Percentiles rank a stretch among this genome's conserved stretches.
phyloP scores from a whole-genome alignment of 345 rosid genomes.

The Anacardium occidentale region DNA sequence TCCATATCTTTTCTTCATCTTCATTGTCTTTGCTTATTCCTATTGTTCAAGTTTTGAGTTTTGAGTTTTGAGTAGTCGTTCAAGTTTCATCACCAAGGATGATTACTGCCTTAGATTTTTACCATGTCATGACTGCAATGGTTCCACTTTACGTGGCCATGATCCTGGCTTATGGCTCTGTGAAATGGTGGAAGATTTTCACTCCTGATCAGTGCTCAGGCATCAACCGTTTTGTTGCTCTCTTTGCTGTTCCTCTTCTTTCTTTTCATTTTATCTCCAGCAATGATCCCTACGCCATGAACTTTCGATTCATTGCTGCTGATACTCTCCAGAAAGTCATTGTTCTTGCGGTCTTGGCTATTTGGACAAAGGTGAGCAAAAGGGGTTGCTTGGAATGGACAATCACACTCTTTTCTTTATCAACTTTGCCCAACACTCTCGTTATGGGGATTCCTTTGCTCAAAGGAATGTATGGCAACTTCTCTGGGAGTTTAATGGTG shows the following conservation, averaged over 20 bases:
- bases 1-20: not conserved
- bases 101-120: slow-evolving; percentile 73
- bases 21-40: not conserved
- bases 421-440: slow-evolving; percentile 69
- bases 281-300: slow-evolving; percentile 66
- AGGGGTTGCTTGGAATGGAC: slow-evolving; percentile 70
- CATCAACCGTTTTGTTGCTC: slow-evolving; percentile 96
- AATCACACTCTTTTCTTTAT: slow-evolving; percentile 66
- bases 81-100: slow-evolving; percentile 31
- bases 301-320: slow-evolving; percentile 71
- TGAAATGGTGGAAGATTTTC: slow-evolving; percentile 99
- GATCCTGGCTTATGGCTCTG: slow-evolving; percentile 93
- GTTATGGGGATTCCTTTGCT: slow-evolving; percentile 84
- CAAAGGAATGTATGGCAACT: slow-evolving; percentile 72
- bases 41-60: not conserved
- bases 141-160: slow-evolving; percentile 99
- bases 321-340: slow-evolving; percentile 66
- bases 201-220: slow-evolving; percentile 97
- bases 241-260: slow-evolving; percentile 95
- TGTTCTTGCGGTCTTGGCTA: slow-evolving; percentile 41
- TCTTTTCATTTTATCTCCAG: slow-evolving; percentile 85
- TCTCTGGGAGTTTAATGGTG: slow-evolving; percentile 71
- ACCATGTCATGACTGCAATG: slow-evolving; percentile 98
- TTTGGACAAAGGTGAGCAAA: slow-evolving; percentile 48
- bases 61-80: not conserved